A percentile compares a stretch with the other conserved stretches of the same genome.
Evolutionary conservation across 2,329 filamentous ascomycete genomes (phyloP).

Genomic region (Ophiosphaerella herpotricha): DNA sequence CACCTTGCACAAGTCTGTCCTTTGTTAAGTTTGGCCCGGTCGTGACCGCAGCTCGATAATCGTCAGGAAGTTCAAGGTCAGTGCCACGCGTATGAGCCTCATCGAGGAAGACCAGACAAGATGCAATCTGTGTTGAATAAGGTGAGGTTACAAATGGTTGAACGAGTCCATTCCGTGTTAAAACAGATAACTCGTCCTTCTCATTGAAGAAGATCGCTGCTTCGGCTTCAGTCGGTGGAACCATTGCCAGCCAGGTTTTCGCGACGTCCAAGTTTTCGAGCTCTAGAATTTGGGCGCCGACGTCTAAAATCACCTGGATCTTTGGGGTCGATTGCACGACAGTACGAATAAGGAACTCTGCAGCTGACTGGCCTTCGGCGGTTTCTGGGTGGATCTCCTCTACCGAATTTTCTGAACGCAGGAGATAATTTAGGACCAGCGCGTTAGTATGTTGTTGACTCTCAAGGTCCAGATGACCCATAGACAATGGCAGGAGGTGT

Average conservation of each 20-base stretch:
- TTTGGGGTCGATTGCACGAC: slow-evolving; percentile 47
- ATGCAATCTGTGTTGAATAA: slow-evolving; percentile 53
- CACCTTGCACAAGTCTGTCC: slow-evolving; percentile 69
- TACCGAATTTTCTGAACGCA: slow-evolving; percentile 51
- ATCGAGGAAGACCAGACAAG: slow-evolving; percentile 72
- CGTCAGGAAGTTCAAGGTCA: slow-evolving; percentile 64
- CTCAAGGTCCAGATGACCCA: slow-evolving; percentile 61
- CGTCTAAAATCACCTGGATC: slow-evolving; percentile 68
- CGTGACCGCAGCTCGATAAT: slow-evolving; percentile 69
- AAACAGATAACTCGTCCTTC: slow-evolving; percentile 59
- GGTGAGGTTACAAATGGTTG: slow-evolving; percentile 63
- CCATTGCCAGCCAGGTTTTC: slow-evolving; percentile 54
- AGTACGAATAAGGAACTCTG: slow-evolving; percentile 52
- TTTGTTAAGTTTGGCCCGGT: slow-evolving; percentile 69
- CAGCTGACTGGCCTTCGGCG: slow-evolving; percentile 23
- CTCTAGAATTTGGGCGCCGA: slow-evolving; percentile 68
- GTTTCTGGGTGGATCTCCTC: slow-evolving; percentile 24
- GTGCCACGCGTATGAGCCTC: slow-evolving; percentile 73
- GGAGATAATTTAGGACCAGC: slow-evolving; percentile 63
- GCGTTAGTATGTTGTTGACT: slow-evolving; percentile 69
- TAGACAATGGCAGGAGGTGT: slow-evolving; percentile 59
- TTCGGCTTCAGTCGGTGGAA: slow-evolving; percentile 40
- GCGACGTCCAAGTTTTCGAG: slow-evolving; percentile 43
- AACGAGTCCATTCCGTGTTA: slow-evolving; percentile 53
- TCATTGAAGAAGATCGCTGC: slow-evolving; percentile 60